Conservation (phyloP, 2,329 filamentous ascomycete species). For the Alternaria arbusti region DNA sequence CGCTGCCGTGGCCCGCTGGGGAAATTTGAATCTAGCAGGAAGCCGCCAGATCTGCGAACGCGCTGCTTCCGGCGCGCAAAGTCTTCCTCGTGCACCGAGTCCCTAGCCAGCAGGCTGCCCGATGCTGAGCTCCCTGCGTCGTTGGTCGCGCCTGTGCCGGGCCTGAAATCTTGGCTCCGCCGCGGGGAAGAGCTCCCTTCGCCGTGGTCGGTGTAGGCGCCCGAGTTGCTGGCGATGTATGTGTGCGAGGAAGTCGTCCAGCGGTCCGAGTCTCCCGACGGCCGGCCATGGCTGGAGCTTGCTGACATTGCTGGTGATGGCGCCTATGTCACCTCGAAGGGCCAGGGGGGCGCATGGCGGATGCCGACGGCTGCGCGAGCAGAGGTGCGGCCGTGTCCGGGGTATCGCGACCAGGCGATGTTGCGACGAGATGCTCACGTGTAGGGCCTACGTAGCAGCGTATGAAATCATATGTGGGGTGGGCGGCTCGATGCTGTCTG, state of each 20-base stretch:
- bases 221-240: constrained; percentile 36
- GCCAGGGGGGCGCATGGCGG: constrained; percentile 37
- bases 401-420: constrained; percentile 4
- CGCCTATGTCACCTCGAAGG: constrained; percentile 31
- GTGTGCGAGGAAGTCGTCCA: constrained; percentile 43
- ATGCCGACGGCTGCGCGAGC: constrained; percentile 21
- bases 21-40: constrained; percentile 54
- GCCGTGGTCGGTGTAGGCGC: constrained; percentile 30
- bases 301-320: constrained; percentile 35
- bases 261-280: constrained; percentile 41
- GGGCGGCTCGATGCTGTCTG: neutral
- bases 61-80: constrained; percentile 40
- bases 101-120: constrained; percentile 24
- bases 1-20: constrained; percentile 33
- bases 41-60: constrained; percentile 49
- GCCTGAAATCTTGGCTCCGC: constrained; percentile 22
- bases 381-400: constrained; percentile 1
- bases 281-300: constrained; percentile 43
- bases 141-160: constrained; percentile 14
- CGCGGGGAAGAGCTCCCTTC: constrained; percentile 38
- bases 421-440: neutral
- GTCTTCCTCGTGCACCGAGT: constrained; percentile 39
- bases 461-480: constrained; percentile 13
- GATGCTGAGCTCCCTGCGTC: constrained; percentile 13
- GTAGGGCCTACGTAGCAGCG: neutral